Evolutionary conservation across 192 early-diverging fungal genomes (phyloP).

Genomic region (Coemansia sp.): DNA sequence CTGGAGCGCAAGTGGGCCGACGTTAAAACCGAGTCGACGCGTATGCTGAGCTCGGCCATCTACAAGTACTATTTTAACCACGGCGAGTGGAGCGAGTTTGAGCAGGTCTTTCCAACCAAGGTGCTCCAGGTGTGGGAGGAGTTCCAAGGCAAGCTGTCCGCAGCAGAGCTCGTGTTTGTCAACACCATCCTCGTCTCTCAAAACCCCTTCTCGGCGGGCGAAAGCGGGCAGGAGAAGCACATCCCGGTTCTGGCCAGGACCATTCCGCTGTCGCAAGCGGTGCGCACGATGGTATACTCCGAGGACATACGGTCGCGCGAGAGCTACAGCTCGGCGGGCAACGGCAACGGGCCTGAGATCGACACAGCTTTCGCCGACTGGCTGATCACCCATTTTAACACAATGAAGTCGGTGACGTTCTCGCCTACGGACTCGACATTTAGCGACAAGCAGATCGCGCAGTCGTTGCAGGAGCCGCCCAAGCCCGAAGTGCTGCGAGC

Average conservation of each 20-base stretch:
- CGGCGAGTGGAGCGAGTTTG: conserved; percentile 53
- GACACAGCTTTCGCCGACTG: conserved; percentile 53
- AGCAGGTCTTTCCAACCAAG: conserved; percentile 48
- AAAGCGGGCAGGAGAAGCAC: conserved; percentile 32
- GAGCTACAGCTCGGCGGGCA: conserved; percentile 46
- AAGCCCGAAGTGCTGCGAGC: conserved; percentile 6
- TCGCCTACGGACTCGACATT: conserved; percentile 33
- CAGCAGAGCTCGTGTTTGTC: conserved; percentile 34
- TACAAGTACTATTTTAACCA: conserved; percentile 59
- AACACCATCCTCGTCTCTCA: conserved; percentile 53
- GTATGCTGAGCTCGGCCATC: conserved; percentile 54
- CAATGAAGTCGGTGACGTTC: conserved; percentile 17
- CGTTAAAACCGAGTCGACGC: conserved; percentile 45
- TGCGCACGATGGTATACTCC: conserved; percentile 42
- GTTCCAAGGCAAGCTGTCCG: conserved; percentile 39
- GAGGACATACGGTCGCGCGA: conserved; percentile 49
- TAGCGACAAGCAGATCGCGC: conserved; percentile 9
- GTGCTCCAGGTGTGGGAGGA: conserved; percentile 47
- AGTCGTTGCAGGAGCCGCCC: conserved; percentile 2
- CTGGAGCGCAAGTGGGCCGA: conserved; percentile 54
- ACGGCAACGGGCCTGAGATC: conserved; percentile 23
- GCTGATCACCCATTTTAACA: conserved; percentile 49
- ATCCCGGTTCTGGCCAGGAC: conserved; percentile 46
- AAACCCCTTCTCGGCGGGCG: conserved; percentile 44
- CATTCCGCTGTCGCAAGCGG: conserved; percentile 46